Base-by-base conservation (phyloP, 2,329 filamentous ascomycete species). In the Ceratocystiopsis sp. region DNA sequence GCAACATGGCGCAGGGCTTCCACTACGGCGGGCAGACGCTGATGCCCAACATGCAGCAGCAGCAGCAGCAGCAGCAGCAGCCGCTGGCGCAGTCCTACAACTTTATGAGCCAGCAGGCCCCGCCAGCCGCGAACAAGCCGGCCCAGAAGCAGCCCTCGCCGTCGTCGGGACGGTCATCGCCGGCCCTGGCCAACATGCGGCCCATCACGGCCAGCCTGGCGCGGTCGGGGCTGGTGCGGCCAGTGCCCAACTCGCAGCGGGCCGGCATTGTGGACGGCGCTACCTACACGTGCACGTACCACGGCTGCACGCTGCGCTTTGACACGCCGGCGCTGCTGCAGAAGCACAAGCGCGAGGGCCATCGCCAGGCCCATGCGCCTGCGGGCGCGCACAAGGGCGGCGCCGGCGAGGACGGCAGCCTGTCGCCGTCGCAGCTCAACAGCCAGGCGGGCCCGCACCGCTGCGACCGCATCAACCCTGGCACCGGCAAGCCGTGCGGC, bases 271-370 rank as follows among this genome's bases (percentile, higher is more conserved):
- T 79, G 2, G 67, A 68, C 15, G 73, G 78, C 17, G 89, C 89
- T 13, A 94, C 87, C 0, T 98, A 95, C 62, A 93, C 87, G 1
- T 98, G 91, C 61, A 95, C 87, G 1, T 94, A 94, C 54, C 86
- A 93, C 54, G 85, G 86, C 12, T 96, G 91, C 57, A 79, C 78
- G 0, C 68, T 81, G 51, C 81, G 91, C 42, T 98, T 98, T 55
- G 84, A 93, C 52, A 85, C 85, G 1, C 85, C 86, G 5, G 71
- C 77, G 10, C 77, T 87, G 51, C 69, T 98, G 4, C 87, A 96
- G 59, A 91, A 91, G 63, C 91, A 98, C 66, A 95, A 95, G 67
- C 78, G 87, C 19, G 91, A 98, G 57, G 84, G 80, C 6, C 91
- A 98, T 58, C 76, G 89, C 40, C 80, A 84, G 52, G 75, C 73